Percentiles rank a stretch among this genome's conserved stretches.
Evolutionary conservation across 2,329 filamentous ascomycete genomes (phyloP).

Genomic region (Nemania serpens): DNA sequence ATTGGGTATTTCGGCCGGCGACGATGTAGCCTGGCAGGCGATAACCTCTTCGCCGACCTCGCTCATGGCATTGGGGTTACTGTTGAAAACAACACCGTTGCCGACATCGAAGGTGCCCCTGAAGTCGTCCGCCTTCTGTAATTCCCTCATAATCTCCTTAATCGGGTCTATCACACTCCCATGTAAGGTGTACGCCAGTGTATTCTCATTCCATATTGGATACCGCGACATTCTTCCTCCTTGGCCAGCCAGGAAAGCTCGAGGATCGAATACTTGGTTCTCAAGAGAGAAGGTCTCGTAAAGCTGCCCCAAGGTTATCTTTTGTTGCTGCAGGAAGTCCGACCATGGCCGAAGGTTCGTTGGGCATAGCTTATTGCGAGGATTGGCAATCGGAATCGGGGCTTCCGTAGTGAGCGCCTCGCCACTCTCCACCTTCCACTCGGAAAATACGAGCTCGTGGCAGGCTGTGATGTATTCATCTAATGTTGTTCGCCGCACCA

Average conservation of each 20-base stretch:
- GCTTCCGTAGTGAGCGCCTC: slow-evolving; percentile 35
- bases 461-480: slow-evolving; percentile 42
- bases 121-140: slow-evolving; percentile 32
- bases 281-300: slow-evolving; percentile 30
- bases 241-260: slow-evolving; percentile 31
- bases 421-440: slow-evolving; percentile 36
- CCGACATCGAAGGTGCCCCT: slow-evolving; percentile 35
- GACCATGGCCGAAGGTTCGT: slow-evolving; percentile 38
- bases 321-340: slow-evolving; percentile 39
- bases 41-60: no score
- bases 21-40: no score
- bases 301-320: slow-evolving; percentile 29
- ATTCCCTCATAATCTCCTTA: slow-evolving; percentile 35
- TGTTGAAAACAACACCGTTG: slow-evolving; percentile 40
- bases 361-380: slow-evolving; percentile 39
- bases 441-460: slow-evolving; percentile 35
- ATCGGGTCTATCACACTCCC: slow-evolving; percentile 40
- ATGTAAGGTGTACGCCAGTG: slow-evolving; percentile 40
- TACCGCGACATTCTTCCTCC: slow-evolving; percentile 31
- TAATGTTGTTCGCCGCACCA: slow-evolving; percentile 37
- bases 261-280: slow-evolving; percentile 36
- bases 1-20: slow-evolving; percentile 35
- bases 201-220: slow-evolving; percentile 37
- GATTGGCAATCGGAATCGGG: slow-evolving; percentile 39
- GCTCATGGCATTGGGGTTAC: background rate